Percentiles rank a stretch among this genome's conserved stretches.
phyloP scores from a whole-genome alignment of 306 rosid genomes.

The Dalbergia oliveri region DNA sequence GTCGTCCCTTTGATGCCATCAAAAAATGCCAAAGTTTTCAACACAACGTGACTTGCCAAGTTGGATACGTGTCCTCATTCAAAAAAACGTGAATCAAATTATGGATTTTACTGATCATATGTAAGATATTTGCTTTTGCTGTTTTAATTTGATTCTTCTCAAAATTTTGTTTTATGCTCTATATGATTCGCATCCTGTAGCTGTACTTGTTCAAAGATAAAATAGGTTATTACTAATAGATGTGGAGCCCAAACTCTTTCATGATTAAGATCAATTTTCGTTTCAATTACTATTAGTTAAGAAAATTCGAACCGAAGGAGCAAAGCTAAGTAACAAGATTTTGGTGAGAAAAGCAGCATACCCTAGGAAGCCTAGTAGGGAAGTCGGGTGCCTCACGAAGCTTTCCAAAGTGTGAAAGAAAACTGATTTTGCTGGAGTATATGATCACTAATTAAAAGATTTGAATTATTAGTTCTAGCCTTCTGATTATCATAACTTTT shows the following conservation, averaged over 20 bases:
- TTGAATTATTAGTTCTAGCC: background rate
- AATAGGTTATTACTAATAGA: background rate
- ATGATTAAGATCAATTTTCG: background rate
- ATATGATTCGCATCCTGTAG: background rate
- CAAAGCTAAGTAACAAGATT: background rate
- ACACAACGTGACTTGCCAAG: constrained; percentile 29
- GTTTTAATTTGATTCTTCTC: background rate
- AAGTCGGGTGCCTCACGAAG: constrained; percentile 1
- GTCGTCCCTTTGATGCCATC: background rate
- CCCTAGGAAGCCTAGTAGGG: background rate
- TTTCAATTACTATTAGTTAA: background rate
- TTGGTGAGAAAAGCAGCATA: background rate
- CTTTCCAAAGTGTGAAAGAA: background rate
- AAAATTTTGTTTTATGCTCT: background rate
- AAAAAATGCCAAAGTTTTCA: constrained; percentile 15
- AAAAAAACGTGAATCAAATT: constrained; percentile 4
- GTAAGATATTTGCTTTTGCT: background rate
- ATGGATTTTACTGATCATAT: constrained; percentile 1
- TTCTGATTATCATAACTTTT: background rate
- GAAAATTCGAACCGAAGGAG: background rate
- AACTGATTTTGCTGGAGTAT: background rate
- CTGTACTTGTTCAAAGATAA: too few relatives aligned
- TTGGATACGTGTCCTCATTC: constrained; percentile 19
- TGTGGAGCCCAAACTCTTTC: background rate
- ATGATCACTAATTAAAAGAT: background rate